Evolutionary conservation across 345 rosid genomes (phyloP).

Genomic region (Abelmoschus esculentus): DNA sequence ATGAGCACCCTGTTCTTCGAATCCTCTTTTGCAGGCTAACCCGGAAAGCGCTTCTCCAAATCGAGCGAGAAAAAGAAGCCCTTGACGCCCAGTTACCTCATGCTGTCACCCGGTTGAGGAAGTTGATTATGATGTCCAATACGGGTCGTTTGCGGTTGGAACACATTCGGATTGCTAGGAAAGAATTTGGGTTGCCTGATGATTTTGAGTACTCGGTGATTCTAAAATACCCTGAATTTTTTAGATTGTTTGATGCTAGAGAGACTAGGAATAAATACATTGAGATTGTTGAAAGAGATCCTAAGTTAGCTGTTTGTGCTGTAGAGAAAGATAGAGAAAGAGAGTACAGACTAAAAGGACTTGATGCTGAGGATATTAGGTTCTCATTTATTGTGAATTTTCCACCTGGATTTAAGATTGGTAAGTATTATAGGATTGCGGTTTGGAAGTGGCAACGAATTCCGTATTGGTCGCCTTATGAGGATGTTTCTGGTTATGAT

Average conservation of each 20-base stretch:
- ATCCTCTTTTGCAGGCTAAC: constrained; percentile 68
- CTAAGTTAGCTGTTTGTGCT: constrained; percentile 49
- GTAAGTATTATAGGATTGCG: constrained; percentile 79
- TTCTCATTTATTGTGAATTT: constrained; percentile 77
- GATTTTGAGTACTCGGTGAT: constrained; percentile 82
- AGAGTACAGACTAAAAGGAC: constrained; percentile 75
- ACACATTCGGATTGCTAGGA: constrained; percentile 69
- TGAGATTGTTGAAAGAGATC: constrained; percentile 7
- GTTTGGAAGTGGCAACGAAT: constrained; percentile 96
- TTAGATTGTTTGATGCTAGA: constrained; percentile 55
- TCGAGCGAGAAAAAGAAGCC: constrained; percentile 57
- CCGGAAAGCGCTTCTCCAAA: constrained; percentile 57
- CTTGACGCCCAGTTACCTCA: constrained; percentile 52
- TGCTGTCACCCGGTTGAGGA: constrained; percentile 59
- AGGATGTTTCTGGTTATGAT: constrained; percentile 51
- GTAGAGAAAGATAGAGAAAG: constrained; percentile 76
- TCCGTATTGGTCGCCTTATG: constrained; percentile 95
- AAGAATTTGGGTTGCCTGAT: constrained; percentile 82
- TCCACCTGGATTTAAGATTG: constrained; percentile 90
- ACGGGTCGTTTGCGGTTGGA: constrained; percentile 69
- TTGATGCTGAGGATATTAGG: constrained; percentile 72
- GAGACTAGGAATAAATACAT: constrained; percentile 32
- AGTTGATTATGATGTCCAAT: constrained; percentile 77
- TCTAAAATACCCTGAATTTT: constrained; percentile 57
- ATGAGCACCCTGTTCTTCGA: constrained; percentile 90